Percentiles rank a stretch among this genome's conserved stretches.
phyloP scores from a whole-genome alignment of 495 filamentous ascomycete species.

The Aspergillus coremiiformis region DNA sequence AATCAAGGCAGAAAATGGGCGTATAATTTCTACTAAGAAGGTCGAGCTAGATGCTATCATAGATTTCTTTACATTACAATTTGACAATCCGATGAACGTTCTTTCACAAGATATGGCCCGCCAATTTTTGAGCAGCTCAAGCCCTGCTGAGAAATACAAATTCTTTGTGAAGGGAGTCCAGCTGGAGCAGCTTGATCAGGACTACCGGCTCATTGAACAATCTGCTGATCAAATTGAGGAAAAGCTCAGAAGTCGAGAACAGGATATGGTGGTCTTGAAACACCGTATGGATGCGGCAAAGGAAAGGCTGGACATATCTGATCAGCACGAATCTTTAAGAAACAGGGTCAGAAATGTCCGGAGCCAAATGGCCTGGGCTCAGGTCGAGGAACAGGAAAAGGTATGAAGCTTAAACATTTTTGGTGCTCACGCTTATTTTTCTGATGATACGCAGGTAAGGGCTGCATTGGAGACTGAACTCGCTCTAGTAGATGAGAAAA shows the following conservation, averaged over 20 bases:
- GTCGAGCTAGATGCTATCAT: slow-evolving; percentile 86
- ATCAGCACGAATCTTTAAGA: slow-evolving; percentile 51
- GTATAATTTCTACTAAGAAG: slow-evolving; percentile 73
- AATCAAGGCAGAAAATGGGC: slow-evolving; percentile 65
- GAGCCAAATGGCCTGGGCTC: slow-evolving; percentile 63
- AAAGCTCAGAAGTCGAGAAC: slow-evolving; percentile 41
- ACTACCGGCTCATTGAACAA: slow-evolving; percentile 74
- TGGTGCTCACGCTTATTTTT: slow-evolving; percentile 1
- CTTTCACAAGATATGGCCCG: slow-evolving; percentile 93
- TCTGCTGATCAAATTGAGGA: slow-evolving; percentile 60
- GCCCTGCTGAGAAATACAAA: slow-evolving; percentile 79
- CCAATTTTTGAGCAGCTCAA: slow-evolving; percentile 83
- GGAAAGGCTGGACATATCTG: slow-evolving; percentile 47
- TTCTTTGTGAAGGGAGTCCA: slow-evolving; percentile 96
- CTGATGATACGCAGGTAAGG: slow-evolving; percentile 21
- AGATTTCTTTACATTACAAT: slow-evolving; percentile 86
- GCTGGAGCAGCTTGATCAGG: slow-evolving; percentile 82
- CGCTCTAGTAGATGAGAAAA: slow-evolving; percentile 28
- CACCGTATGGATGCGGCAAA: slow-evolving; percentile 39
- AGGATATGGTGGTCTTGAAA: slow-evolving; percentile 44
- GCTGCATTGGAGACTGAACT: slow-evolving; percentile 28
- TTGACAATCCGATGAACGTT: slow-evolving; percentile 98
- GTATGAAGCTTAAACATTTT: slow-evolving; percentile 17
- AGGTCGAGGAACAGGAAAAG: slow-evolving; percentile 54
- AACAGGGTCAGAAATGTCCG: slow-evolving; percentile 43